Conservation (phyloP, 2,329 filamentous ascomycete genomes). For the Harringtonia lauricola region DNA sequence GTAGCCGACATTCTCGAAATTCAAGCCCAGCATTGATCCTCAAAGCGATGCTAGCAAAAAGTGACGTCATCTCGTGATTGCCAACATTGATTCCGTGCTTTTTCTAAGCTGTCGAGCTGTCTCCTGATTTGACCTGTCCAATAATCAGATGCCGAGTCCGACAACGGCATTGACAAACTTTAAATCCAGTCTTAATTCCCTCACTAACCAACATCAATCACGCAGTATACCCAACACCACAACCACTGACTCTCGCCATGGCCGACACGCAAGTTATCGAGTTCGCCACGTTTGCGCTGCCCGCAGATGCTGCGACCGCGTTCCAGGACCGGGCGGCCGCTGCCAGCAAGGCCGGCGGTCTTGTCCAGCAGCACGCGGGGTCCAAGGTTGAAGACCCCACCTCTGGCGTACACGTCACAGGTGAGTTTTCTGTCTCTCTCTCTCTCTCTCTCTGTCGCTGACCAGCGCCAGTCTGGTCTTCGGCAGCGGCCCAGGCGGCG, state of each 20-base stretch:
- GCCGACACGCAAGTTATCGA: slow-evolving; percentile 5
- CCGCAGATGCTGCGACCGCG: neutral
- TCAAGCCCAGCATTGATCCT: too few species aligned
- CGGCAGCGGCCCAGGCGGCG: neutral
- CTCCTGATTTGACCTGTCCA: too few species aligned
- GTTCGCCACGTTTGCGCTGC: slow-evolving; percentile 3
- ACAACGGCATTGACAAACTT: neutral
- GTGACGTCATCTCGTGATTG: too few species aligned
- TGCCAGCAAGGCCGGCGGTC: slow-evolving; percentile 1
- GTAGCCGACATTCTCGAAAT: too few species aligned
- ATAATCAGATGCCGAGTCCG: too few species aligned
- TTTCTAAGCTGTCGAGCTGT: too few species aligned
- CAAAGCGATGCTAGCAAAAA: too few species aligned
- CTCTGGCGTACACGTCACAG: neutral
- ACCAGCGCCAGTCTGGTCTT: neutral
- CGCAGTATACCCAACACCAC: neutral
- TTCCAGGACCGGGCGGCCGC: slow-evolving; percentile 1
- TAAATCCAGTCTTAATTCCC: neutral
- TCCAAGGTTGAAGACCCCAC: slow-evolving; percentile 4
- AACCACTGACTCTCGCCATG: neutral
- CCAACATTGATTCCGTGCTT: too few species aligned
- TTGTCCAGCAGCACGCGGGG: slow-evolving; percentile 4
- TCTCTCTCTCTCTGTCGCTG: neutral
- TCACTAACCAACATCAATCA: neutral
- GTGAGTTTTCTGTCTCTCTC: neutral